These are phyloP conservation scores for Flaveria bidentis DNA, from an alignment of 129 eudicot species.

Conservation along the genomic window DNA sequence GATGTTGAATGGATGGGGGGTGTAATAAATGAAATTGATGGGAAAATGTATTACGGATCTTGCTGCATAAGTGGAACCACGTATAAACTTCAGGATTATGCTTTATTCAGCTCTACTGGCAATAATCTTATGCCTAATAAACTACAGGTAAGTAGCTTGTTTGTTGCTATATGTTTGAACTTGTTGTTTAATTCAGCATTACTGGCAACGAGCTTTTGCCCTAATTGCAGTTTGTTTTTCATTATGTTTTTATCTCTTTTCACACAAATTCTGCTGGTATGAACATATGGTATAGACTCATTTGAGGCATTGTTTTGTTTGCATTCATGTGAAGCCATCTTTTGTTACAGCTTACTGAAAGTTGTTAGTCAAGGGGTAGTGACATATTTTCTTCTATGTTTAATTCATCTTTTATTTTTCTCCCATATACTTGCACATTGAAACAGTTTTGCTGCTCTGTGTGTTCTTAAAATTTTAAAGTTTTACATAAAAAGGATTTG, in stretches of 20 bases:
- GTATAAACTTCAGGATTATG: constrained; percentile 74
- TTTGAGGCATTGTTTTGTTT: not conserved
- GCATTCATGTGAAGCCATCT: not conserved
- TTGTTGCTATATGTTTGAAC: not conserved
- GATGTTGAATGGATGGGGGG: constrained; percentile 78
- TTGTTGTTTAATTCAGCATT: constrained; percentile 2
- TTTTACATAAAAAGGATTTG: constrained; percentile 23
- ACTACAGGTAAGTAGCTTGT: constrained; percentile 62
- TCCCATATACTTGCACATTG: not conserved
- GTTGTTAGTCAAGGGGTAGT: not conserved
- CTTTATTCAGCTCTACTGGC: constrained; percentile 49
- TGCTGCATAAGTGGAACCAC: constrained; percentile 65
- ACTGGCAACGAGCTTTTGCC: not conserved
- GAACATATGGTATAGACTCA: not conserved
- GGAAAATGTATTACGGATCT: constrained; percentile 59
- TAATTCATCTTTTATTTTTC: not conserved
- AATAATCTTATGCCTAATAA: constrained; percentile 64
- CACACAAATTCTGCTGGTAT: constrained; percentile 9
- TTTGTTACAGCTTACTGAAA: not conserved
- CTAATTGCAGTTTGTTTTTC: not conserved
- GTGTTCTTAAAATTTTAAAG: not conserved
- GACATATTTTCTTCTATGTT: not conserved
- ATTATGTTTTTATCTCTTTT: not conserved
- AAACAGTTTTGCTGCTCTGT: not conserved
- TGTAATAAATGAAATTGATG: constrained; percentile 42